Base-by-base conservation (phyloP, 306 rosid species). In the Prunus dulcis region DNA sequence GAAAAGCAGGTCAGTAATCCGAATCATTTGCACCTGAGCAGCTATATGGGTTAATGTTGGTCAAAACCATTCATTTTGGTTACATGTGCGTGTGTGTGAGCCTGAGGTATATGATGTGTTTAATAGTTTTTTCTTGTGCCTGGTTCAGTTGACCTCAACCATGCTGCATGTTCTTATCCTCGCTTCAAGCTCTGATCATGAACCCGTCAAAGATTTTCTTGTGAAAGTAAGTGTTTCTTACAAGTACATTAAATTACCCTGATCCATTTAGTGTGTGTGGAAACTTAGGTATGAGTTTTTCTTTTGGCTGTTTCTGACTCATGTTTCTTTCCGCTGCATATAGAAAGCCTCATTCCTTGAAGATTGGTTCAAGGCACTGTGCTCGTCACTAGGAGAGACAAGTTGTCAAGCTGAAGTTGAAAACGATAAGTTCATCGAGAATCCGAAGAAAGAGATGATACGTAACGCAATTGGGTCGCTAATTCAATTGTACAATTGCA, bases 121-220 rank as follows among this genome's bases (percentile, higher is more conserved):
- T 25, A 71, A 22, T 51, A 3, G 27, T 45, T 47, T 28, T 38
- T 75, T 67, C 62, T 56, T 79, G 53, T 77, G 46, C 64, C 12
- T 73, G 38, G 28, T 82, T 87, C 93, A 95, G 98, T 63, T 95
- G 71, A 92, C 93, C 82, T 85, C 86, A 84, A 92, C 98, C 61
- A 83, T 95, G 92, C 81, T 95, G 75, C 98, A 95, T 50, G 75
- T 90, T 86, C 91, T 92, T 77, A 82, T 87, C 84, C 87, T 92
- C 28, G 77, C 90, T 53, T 86, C 95, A 57, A 80, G 85, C 81
- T 75, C 90, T 17, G 80, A 83, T 65, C 86, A 91, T 67, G 92
- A 84, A 52, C 83, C 80, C 23, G 82, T 92, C 66, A 89, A 89
- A 85, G 95, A 86, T 76, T 90, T 91, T 88, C 86, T 94, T 53